Evolutionary conservation across 1,284 basidiomycete genomes (phyloP).

Genomic region (Meripilus lineatus): DNA sequence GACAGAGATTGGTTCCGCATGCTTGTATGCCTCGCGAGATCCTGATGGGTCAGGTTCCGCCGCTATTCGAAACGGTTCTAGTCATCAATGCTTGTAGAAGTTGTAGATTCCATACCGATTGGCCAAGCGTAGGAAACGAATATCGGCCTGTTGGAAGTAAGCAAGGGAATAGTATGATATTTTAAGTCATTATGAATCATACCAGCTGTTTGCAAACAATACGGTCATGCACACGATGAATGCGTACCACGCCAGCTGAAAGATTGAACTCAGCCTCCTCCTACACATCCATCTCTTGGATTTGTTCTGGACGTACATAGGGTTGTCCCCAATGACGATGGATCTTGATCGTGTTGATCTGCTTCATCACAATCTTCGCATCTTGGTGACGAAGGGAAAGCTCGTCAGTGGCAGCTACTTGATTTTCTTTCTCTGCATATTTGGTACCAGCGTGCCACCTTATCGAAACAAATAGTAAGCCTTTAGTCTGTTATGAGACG

Average conservation of each 20-base stretch:
- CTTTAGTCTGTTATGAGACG: background rate
- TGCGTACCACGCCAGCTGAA: slow-evolving; percentile 21
- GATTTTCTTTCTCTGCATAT: slow-evolving; percentile 19
- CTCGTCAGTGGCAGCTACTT: background rate
- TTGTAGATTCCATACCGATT: slow-evolving; percentile 16
- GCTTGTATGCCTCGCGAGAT: slow-evolving; percentile 7
- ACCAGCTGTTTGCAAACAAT: slow-evolving; percentile 26
- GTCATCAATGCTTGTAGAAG: background rate
- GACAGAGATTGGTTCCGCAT: slow-evolving; percentile 15
- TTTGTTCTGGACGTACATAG: slow-evolving; percentile 14
- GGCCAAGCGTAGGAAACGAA: slow-evolving; percentile 24
- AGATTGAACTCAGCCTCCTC: background rate
- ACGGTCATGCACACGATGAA: slow-evolving; percentile 22
- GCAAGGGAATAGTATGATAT: background rate
- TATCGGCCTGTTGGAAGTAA: slow-evolving; percentile 13
- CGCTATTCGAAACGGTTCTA: background rate
- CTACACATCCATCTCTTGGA: background rate
- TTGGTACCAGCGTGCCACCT: slow-evolving; percentile 24
- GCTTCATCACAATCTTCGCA: slow-evolving; percentile 9
- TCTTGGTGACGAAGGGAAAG: background rate
- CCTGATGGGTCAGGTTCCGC: slow-evolving; percentile 2
- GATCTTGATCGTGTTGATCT: slow-evolving; percentile 21
- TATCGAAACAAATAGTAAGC: background rate
- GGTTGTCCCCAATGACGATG: slow-evolving; percentile 23
- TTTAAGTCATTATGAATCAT: background rate